Base-by-base conservation (phyloP, 2,329 filamentous ascomycete genomes). In the Stemphylium lycopersici region DNA sequence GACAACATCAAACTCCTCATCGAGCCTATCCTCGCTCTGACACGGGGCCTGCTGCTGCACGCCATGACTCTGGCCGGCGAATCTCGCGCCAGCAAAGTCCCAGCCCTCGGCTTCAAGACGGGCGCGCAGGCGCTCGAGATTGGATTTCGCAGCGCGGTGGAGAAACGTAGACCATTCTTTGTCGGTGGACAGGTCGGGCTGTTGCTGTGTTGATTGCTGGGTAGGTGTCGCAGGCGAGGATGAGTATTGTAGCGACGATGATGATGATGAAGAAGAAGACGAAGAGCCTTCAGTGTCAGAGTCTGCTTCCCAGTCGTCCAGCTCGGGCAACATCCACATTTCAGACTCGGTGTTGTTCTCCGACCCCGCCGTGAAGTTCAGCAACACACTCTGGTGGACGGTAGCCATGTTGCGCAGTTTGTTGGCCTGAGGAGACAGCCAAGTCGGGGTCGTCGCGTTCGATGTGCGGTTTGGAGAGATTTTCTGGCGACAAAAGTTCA, bases 1-100 rank as follows among this genome's bases (percentile, higher is more conserved):
- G n/a, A 74, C 68, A 1, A 74, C 67, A 24, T 74, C 71, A 31
- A 73, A 73, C 47, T 73, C 71, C 18, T 73, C 69, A 24, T 74
- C 71, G 0, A 74, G 53, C 15, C 67, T 69, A 48, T 65, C 70
- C 11, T 67, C 64, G 26, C 59, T 65, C 34, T 56, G 58, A 29
- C 39, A 57, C 6, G 15, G 16, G 3, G 18, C 37, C 12, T n/a
- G 6, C 38, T 29, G 63, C 55, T 46, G 65, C 52, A 44, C 58
- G 26, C 57, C 55, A 24, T 56, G 56, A 6, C 59, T 64, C 15
- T 33, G 15, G n/a, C 72, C 66, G 15, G 61, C 64, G 43, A 68
- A 72, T 44, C 59, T 64, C 2, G 68, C 64, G 11, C 66, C 62
- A 0, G 73, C 59, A 41, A 74, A 74, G 13, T 68, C 68, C 71